These are phyloP conservation scores for Clarireedia homoeocarpa DNA, from an alignment of 2,329 filamentous ascomycete genomes.

Conservation along the genomic window DNA sequence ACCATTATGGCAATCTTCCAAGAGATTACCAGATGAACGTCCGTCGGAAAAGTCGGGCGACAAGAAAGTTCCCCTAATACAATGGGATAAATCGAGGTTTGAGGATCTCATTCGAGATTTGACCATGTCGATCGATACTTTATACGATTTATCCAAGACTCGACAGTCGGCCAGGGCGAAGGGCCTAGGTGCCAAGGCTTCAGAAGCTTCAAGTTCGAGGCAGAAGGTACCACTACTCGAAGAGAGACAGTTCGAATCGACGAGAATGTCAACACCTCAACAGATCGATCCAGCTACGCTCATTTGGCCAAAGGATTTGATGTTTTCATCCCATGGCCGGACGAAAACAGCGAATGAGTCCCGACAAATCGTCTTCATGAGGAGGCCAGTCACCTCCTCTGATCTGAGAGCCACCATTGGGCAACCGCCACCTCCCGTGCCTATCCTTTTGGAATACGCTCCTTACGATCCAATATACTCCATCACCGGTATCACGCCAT, in stretches of 20 bases:
- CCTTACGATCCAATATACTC: constrained; percentile 55
- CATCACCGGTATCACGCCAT: constrained; percentile 53
- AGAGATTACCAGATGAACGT: constrained; percentile 31
- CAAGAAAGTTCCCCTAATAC: constrained; percentile 47
- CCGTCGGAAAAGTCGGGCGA: constrained; percentile 34
- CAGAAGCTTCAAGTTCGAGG: constrained; percentile 14
- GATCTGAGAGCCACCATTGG: constrained; percentile 18
- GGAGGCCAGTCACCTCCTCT: constrained; percentile 18
- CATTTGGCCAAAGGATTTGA: constrained; percentile 33
- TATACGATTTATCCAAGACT: constrained; percentile 68
- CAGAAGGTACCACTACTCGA: constrained; percentile 27
- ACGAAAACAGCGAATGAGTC: constrained; percentile 24
- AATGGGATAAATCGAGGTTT: constrained; percentile 65
- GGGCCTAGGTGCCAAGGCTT: constrained; percentile 13
- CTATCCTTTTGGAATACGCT: constrained; percentile 66
- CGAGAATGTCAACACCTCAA: constrained; percentile 52
- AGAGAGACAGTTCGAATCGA: constrained; percentile 44
- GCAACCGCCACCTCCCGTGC: constrained; percentile 19
- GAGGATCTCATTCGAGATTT: constrained; percentile 67
- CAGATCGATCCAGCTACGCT: constrained; percentile 49
- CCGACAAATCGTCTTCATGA: constrained; percentile 32
- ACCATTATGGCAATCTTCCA: constrained; percentile 58
- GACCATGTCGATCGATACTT: constrained; percentile 69
- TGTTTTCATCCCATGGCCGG: background rate
- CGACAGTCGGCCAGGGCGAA: constrained; percentile 36